Percentiles rank a stretch among this genome's conserved stretches.
phyloP scores from a whole-genome alignment of 2,329 filamentous ascomycete species.

The Xylaria arbuscula region DNA sequence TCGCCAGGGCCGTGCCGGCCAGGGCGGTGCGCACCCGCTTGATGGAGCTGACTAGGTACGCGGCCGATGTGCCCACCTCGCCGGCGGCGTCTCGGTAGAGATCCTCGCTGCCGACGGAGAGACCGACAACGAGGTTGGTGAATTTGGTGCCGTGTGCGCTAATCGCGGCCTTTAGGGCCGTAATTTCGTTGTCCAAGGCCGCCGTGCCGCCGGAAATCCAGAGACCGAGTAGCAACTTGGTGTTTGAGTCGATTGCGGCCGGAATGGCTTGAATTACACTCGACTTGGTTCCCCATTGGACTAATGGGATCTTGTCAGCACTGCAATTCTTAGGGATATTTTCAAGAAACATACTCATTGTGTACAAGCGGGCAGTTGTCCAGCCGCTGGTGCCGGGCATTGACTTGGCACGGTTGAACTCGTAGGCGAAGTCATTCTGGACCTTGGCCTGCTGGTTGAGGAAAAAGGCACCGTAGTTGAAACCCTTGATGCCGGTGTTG shows the following conservation, averaged over 20 bases:
- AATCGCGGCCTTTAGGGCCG: conserved; percentile 61
- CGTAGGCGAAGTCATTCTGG: conserved; percentile 49
- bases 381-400: conserved; percentile 48
- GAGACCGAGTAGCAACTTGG: conserved; percentile 63
- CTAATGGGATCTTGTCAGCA: conserved; percentile 39
- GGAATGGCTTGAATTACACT: conserved; percentile 77
- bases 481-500: conserved; percentile 45
- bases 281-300: conserved; percentile 49
- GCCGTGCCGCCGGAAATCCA: conserved; percentile 56
- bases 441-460: conserved; percentile 49
- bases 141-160: conserved; percentile 55
- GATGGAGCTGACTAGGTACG: conserved; percentile 67
- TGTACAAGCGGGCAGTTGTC: conserved; percentile 50
- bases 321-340: not conserved
- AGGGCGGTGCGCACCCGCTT: conserved; percentile 64
- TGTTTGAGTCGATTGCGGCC: conserved; percentile 63
- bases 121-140: conserved; percentile 61
- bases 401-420: conserved; percentile 49
- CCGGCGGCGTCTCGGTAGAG: conserved; percentile 62
- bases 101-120: conserved; percentile 67
- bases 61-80: conserved; percentile 52
- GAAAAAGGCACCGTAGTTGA: conserved; percentile 52
- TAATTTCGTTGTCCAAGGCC: conserved; percentile 61
- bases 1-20: conserved; percentile 49
- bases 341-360: conserved; percentile 46